These are phyloP conservation scores for Urochloa ruziziensis DNA, from an alignment of 176 grass and related monocot genomes.

Conservation along the genomic window DNA sequence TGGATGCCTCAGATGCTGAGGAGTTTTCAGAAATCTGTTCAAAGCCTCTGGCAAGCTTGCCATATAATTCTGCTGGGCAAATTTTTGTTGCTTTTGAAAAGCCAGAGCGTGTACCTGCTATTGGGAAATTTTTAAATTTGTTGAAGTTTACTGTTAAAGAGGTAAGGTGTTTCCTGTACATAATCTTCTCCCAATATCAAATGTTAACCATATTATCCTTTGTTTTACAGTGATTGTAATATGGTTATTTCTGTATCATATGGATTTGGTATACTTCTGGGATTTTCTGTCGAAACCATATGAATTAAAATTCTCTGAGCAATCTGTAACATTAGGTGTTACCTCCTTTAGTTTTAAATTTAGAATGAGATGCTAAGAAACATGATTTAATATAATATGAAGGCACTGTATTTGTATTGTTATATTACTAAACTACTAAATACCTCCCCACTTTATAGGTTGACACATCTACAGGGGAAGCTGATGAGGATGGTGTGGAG, in stretches of 20 bases:
- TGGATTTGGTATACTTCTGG: neutral
- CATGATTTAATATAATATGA: neutral
- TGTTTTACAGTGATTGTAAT: slow-evolving; percentile 17
- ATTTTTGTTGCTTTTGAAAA: slow-evolving; percentile 98
- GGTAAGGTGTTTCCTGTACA: slow-evolving; percentile 32
- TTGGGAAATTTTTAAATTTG: slow-evolving; percentile 79
- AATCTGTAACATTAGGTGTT: neutral
- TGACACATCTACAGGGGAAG: slow-evolving; percentile 72
- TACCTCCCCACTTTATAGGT: slow-evolving; percentile 51
- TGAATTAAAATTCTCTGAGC: neutral
- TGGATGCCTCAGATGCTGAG: slow-evolving; percentile 84
- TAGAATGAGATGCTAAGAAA: neutral
- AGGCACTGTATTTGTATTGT: neutral
- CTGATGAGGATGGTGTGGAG: slow-evolving; percentile 91
- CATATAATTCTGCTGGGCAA: slow-evolving; percentile 74
- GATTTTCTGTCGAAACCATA: neutral
- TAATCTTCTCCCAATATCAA: neutral
- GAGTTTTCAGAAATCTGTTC: slow-evolving; percentile 76
- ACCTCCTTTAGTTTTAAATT: neutral
- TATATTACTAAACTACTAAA: neutral
- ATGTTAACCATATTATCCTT: neutral
- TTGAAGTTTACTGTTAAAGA: slow-evolving; percentile 93
- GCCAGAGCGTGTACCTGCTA: slow-evolving; percentile 66
- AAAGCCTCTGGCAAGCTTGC: slow-evolving; percentile 71
- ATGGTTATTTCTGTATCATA: slow-evolving; percentile 19